phyloP scores from a whole-genome alignment of 352 stramenopile species.

The Phytophthora brassicae region DNA sequence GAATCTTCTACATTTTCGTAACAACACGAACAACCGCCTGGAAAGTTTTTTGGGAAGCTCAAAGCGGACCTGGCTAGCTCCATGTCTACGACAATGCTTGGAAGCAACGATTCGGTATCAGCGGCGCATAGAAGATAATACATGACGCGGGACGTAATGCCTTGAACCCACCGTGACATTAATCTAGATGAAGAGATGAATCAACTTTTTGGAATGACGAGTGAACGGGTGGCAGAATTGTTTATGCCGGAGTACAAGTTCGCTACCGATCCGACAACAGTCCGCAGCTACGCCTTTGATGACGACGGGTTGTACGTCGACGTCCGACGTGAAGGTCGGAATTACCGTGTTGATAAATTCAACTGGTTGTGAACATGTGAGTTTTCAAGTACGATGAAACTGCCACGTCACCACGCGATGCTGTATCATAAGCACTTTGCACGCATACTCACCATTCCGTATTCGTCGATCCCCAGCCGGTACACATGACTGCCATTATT shows the following conservation, averaged over 20 bases:
- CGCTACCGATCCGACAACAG: not conserved
- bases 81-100: not conserved
- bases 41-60: constrained; percentile 8
- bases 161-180: no score
- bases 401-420: not conserved
- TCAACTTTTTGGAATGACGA: not conserved
- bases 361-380: not conserved
- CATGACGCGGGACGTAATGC: no score
- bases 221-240: not conserved
- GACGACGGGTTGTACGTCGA: not conserved
- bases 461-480: not conserved
- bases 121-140: not conserved
- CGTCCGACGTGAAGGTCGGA: not conserved
- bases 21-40: constrained; percentile 10
- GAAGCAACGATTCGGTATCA: not conserved
- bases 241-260: not conserved
- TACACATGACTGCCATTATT: no score
- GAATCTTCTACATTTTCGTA: constrained; percentile 5
- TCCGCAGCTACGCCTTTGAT: not conserved
- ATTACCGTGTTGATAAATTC: not conserved
- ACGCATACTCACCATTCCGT: not conserved
- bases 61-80: not conserved
- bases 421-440: not conserved
- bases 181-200: not conserved
- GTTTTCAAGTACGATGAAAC: not conserved